Conservation (phyloP, 2,329 filamentous ascomycete species). For the Aspergillus fumigatus region DNA sequence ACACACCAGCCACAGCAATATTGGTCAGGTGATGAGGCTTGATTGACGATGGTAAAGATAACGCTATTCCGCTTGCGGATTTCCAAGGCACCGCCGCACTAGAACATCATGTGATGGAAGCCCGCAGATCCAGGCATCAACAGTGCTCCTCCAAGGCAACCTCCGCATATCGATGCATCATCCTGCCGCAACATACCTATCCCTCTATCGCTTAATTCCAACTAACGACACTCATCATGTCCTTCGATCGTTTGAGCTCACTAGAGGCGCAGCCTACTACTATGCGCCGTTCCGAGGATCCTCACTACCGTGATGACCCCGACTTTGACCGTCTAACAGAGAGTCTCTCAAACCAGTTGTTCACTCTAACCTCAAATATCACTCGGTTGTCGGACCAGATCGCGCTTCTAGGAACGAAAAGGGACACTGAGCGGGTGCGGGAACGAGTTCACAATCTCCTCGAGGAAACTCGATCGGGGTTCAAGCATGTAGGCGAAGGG, state of each 20-base stretch:
- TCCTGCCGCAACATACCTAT: background rate
- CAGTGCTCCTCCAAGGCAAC: constrained; percentile 14
- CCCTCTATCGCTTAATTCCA: constrained; percentile 3
- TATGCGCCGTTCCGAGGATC: constrained; percentile 64
- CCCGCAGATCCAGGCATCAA: constrained; percentile 22
- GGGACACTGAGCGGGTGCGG: constrained; percentile 84
- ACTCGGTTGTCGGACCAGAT: constrained; percentile 80
- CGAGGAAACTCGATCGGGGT: constrained; percentile 78
- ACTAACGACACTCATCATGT: constrained; percentile 55
- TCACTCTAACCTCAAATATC: constrained; percentile 83
- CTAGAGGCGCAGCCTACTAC: constrained; percentile 74
- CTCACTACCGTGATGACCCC: constrained; percentile 82
- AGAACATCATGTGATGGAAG: constrained; percentile 27
- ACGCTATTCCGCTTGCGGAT: constrained; percentile 9
- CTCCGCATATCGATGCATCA: constrained; percentile 15
- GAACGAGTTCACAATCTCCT: constrained; percentile 85
- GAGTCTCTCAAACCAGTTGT: constrained; percentile 80
- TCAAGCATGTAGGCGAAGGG: constrained; percentile 88
- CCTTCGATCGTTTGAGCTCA: constrained; percentile 80
- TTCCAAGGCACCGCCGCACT: constrained; percentile 6
- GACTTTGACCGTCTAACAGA: constrained; percentile 82
- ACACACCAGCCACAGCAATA: constrained; percentile 24
- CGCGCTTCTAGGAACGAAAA: constrained; percentile 77
- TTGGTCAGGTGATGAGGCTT: constrained; percentile 22
- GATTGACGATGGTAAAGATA: background rate